Base-by-base conservation (phyloP, 768 basidiomycete genomes). In the Kwoniella europaea region DNA sequence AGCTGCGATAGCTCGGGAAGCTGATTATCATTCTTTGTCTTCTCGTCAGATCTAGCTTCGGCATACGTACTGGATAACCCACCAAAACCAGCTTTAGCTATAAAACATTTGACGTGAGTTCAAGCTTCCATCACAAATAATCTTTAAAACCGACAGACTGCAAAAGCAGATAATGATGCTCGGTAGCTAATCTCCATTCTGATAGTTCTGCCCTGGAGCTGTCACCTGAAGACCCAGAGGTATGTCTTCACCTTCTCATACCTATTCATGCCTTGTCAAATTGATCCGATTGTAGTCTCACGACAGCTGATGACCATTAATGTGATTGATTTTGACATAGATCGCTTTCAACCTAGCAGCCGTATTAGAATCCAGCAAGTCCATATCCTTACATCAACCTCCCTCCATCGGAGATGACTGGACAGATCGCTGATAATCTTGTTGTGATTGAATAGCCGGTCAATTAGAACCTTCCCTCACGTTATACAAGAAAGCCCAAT, bases 281-380 rank as follows among this genome's bases (percentile, higher is more conserved):
- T 20, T 24, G 12, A 27, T n/a, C 15, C 57, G 35, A 35, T 24
- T 0, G 7, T n/a, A 59, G 12, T 18, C n/a, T 59, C 9, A 27
- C 41, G n/a, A 42, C 18, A 18, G 59, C 12, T n/a, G 18, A 61
- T 5, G 13, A 16, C 41, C 4, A 42, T 43, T 5, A 43, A 29
- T 59, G 50, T 16, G 20, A 16, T 52, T 55, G 54, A 18, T 5
- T 55, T 55, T 55, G 9, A 55, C 42, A 9, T 61, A 82, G 79
- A 82, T 83, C 67, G 80, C 81, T 35, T 83, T 83, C 77, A 83
- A 83, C 73, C 78, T 83, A 41, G 82, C 79, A 24, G 82, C 82
- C 3, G 73, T 82, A 13, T 74, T 83, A 10, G 82, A 83, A 65
- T 82, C 79, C 15, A 82, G 82, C 81, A 67, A 64, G 77, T 74